A percentile compares a stretch with the other conserved stretches of the same genome.
These are phyloP conservation scores for Aspergillus bridgeri DNA, from an alignment of 495 filamentous ascomycete species.

Conservation along the genomic window DNA sequence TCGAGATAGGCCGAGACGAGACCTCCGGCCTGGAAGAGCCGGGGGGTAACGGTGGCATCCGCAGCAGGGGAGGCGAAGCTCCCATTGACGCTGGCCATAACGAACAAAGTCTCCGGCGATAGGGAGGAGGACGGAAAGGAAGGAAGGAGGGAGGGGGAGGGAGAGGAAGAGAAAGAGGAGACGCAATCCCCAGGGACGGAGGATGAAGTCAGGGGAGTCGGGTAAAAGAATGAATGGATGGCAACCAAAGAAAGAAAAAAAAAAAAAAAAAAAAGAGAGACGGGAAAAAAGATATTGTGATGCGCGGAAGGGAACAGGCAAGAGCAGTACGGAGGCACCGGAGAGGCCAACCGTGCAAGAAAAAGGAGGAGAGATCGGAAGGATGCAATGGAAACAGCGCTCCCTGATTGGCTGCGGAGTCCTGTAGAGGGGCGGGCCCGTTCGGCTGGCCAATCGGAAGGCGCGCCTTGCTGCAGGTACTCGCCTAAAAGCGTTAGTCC, in stretches of 20 bases:
- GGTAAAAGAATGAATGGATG: slow-evolving; percentile 3
- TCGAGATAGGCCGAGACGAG: slow-evolving; percentile 44
- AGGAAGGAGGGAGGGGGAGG: background rate
- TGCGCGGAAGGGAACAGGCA: background rate
- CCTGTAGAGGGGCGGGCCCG: no score
- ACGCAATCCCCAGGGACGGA: background rate
- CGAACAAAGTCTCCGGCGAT: slow-evolving; percentile 21
- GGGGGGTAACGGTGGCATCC: slow-evolving; percentile 55
- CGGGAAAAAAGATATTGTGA: background rate
- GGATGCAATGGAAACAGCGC: background rate
- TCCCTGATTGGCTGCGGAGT: background rate
- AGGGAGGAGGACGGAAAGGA: slow-evolving; percentile 1
- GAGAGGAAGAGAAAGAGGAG: slow-evolving; percentile 1
- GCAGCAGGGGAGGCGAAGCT: slow-evolving; percentile 76
- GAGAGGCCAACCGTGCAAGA: background rate
- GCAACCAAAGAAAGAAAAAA: background rate
- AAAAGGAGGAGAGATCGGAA: background rate
- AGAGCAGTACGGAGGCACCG: background rate
- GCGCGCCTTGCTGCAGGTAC: background rate
- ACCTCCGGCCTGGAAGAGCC: slow-evolving; percentile 40
- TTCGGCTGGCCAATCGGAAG: no score
- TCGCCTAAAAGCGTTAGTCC: background rate
- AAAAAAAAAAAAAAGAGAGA: slow-evolving; percentile 1
- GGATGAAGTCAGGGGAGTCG: slow-evolving; percentile 9
- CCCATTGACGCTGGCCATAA: slow-evolving; percentile 63